Conservation (phyloP, 306 rosid genomes). For the Cicer judaicum region DNA sequence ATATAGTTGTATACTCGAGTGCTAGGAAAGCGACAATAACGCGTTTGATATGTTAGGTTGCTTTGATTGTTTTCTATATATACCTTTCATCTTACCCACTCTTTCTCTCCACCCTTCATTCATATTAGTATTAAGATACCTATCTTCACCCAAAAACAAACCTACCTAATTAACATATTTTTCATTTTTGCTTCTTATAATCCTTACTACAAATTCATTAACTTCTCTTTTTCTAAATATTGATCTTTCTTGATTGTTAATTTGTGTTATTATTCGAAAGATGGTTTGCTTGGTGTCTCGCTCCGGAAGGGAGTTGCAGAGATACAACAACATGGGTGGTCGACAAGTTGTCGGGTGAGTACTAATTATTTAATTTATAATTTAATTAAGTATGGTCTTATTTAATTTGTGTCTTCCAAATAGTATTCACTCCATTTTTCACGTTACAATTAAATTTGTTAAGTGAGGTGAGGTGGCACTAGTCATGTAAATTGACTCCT, state of each 20-base stretch:
- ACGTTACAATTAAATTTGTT: slow-evolving; percentile 9
- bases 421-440: slow-evolving; percentile 19
- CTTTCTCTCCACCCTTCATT: slow-evolving; percentile 1
- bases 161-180: no score
- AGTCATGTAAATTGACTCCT: no score
- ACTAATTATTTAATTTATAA: no score
- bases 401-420: neutral
- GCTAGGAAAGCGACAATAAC: slow-evolving; percentile 6
- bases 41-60: neutral
- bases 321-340: slow-evolving; percentile 82
- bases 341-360: slow-evolving; percentile 97
- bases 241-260: no score
- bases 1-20: neutral
- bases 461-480: no score
- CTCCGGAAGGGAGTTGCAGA: slow-evolving; percentile 84
- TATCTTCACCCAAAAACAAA: no score
- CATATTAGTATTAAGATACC: neutral
- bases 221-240: no score
- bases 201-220: no score
- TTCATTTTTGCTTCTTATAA: no score
- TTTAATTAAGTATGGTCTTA: neutral
- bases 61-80: neutral
- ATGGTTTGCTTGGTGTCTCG: slow-evolving; percentile 89
- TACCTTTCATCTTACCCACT: neutral
- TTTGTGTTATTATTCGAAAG: neutral